Conservation (phyloP, 768 basidiomycete genomes). For the Lactifluus rugatus region DNA sequence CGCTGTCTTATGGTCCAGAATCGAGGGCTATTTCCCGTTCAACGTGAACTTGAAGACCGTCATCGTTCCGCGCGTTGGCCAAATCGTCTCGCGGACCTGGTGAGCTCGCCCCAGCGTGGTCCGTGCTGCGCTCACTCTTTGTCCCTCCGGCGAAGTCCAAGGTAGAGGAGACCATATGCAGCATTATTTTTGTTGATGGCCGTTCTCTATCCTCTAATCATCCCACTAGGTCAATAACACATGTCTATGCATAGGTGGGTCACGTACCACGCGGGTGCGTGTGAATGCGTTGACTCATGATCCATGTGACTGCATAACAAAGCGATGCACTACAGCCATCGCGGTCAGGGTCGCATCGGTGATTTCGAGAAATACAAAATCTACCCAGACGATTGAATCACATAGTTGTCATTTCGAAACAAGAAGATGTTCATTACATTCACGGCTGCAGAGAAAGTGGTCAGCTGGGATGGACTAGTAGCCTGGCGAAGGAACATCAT, state of each 20-base stretch:
- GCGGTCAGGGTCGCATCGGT: neutral
- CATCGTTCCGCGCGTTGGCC: neutral
- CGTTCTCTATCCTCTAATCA: constrained; percentile 19
- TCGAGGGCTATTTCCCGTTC: constrained; percentile 1
- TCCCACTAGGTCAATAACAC: neutral
- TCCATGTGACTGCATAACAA: constrained; percentile 29
- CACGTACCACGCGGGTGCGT: constrained; percentile 27
- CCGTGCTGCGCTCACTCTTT: neutral
- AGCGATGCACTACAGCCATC: constrained; percentile 22
- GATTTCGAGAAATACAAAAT: neutral
- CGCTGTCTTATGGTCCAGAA: neutral
- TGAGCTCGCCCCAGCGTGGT: neutral
- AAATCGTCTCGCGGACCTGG: neutral
- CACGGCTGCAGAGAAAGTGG: constrained; percentile 9
- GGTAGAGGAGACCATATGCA: neutral
- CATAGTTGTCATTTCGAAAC: constrained; percentile 18
- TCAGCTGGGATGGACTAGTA: neutral
- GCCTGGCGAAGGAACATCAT: neutral
- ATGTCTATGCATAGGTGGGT: neutral
- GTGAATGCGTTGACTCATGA: constrained; percentile 29
- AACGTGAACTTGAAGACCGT: constrained; percentile 16
- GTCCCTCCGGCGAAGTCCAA: neutral
- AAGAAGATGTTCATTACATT: constrained; percentile 25
- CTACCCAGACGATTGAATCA: constrained; percentile 20
- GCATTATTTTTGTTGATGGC: neutral